Conservation (phyloP, 2,329 filamentous ascomycete genomes). For the Pyrenochaeta sp. region DNA sequence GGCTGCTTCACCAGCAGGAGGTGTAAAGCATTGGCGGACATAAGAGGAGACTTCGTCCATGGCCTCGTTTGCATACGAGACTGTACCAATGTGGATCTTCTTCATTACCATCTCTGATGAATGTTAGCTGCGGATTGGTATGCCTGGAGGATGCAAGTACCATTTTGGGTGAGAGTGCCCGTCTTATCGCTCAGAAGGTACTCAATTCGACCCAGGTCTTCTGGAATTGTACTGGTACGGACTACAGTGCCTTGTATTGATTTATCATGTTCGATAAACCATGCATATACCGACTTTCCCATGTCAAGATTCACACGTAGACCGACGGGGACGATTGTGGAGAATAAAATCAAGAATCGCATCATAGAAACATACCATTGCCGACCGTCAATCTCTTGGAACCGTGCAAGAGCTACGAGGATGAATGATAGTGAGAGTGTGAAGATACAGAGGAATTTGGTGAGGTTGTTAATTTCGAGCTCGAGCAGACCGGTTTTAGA, state of each 20-base stretch:
- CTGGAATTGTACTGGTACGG: slow-evolving; percentile 94
- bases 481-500: slow-evolving; percentile 95
- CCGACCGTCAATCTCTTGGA: slow-evolving; percentile 69
- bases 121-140: slow-evolving; percentile 21
- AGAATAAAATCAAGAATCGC: slow-evolving; percentile 97
- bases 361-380: slow-evolving; percentile 97
- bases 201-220: slow-evolving; percentile 93
- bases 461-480: slow-evolving; percentile 95
- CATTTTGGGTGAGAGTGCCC: slow-evolving; percentile 95
- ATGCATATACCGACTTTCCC: slow-evolving; percentile 95
- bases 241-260: slow-evolving; percentile 93
- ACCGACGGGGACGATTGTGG: slow-evolving; percentile 98
- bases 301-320: slow-evolving; percentile 95
- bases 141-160: slow-evolving; percentile 40
- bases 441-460: slow-evolving; percentile 91
- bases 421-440: slow-evolving; percentile 87
- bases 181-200: slow-evolving; percentile 98
- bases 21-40: slow-evolving; percentile 80
- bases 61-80: slow-evolving; percentile 96
- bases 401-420: slow-evolving; percentile 86
- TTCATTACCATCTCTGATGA: slow-evolving; percentile 89
- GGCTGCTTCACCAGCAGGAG: slow-evolving; percentile 38
- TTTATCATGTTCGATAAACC: slow-evolving; percentile 90
- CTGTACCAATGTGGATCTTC: slow-evolving; percentile 97
- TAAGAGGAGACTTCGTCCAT: slow-evolving; percentile 97